A percentile compares a stretch with the other conserved stretches of the same genome.
phyloP scores from a whole-genome alignment of 2,329 filamentous ascomycete species.

The Tothia fuscella region DNA sequence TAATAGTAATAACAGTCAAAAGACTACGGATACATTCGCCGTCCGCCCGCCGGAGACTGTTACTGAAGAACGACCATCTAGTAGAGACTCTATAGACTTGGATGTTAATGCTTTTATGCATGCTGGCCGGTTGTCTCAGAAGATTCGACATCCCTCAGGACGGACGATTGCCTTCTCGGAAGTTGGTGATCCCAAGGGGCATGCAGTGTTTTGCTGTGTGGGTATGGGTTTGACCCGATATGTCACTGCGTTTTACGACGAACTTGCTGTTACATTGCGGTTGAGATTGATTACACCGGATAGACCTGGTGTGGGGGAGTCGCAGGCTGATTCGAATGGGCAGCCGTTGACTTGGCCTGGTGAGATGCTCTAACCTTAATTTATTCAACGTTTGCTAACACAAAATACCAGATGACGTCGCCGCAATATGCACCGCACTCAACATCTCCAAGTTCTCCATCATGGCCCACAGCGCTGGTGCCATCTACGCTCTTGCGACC shows the following conservation, averaged over 20 bases:
- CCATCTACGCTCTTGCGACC: constrained; percentile 94
- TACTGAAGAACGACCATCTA: constrained; percentile 46
- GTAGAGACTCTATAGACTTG: constrained; percentile 77
- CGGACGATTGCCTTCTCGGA: constrained; percentile 91
- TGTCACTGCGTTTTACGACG: constrained; percentile 94
- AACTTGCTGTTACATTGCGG: constrained; percentile 78
- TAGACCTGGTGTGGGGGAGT: constrained; percentile 85
- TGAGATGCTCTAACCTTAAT: constrained; percentile 32
- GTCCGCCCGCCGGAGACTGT: constrained; percentile 18
- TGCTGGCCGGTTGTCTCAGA: constrained; percentile 76
- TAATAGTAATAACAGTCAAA: constrained; percentile 22
- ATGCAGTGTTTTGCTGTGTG: constrained; percentile 89
- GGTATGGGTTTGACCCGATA: constrained; percentile 96
- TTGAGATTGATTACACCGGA: constrained; percentile 87
- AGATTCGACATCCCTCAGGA: constrained; percentile 71
- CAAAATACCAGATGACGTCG: constrained; percentile 62
- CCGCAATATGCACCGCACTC: constrained; percentile 81
- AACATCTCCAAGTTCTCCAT: constrained; percentile 95
- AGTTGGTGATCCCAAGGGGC: constrained; percentile 83
- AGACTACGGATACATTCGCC: constrained; percentile 15
- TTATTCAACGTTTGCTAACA: not conserved
- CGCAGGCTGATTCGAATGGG: constrained; percentile 71
- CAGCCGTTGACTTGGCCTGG: constrained; percentile 91
- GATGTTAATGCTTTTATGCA: constrained; percentile 59
- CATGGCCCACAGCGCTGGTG: constrained; percentile 87